phyloP scores from a whole-genome alignment of 306 rosid species.

The Benincasa hispida region DNA sequence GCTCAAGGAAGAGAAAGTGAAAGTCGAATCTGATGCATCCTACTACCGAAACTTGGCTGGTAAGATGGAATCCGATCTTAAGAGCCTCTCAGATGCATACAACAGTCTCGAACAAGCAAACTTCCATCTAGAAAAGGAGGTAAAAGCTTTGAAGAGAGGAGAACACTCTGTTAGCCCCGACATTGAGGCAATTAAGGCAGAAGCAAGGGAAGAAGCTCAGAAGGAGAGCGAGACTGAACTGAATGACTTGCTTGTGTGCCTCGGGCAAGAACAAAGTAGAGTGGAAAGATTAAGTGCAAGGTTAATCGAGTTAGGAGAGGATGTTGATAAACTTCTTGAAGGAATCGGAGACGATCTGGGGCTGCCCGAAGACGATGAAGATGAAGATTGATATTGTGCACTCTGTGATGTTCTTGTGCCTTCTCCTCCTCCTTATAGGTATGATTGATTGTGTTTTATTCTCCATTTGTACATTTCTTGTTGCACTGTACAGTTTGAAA shows the following conservation, averaged over 20 bases:
- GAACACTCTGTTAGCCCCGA: slow-evolving; percentile 33
- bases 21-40: slow-evolving; percentile 55
- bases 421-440: not conserved
- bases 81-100: slow-evolving; percentile 88
- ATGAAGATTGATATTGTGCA: slow-evolving; percentile 27
- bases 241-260: slow-evolving; percentile 87
- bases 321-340: slow-evolving; percentile 69
- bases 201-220: slow-evolving; percentile 94
- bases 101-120: slow-evolving; percentile 89
- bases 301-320: slow-evolving; percentile 82
- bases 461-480: slow-evolving; percentile 24
- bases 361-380: slow-evolving; percentile 37
- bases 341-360: slow-evolving; percentile 74
- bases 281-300: slow-evolving; percentile 67
- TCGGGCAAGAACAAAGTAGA: slow-evolving; percentile 94
- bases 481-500: slow-evolving; percentile 26
- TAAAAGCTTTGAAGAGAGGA: slow-evolving; percentile 39
- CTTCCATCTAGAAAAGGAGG: slow-evolving; percentile 62
- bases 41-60: slow-evolving; percentile 58
- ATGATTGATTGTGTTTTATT: not conserved
- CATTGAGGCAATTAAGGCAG: slow-evolving; percentile 64
- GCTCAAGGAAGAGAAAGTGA: slow-evolving; percentile 62
- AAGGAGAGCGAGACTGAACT: slow-evolving; percentile 88
- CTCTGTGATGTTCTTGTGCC: not conserved
- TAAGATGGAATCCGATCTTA: slow-evolving; percentile 79